Conservation (phyloP, 495 filamentous ascomycete species). For the Tuber borchii region DNA sequence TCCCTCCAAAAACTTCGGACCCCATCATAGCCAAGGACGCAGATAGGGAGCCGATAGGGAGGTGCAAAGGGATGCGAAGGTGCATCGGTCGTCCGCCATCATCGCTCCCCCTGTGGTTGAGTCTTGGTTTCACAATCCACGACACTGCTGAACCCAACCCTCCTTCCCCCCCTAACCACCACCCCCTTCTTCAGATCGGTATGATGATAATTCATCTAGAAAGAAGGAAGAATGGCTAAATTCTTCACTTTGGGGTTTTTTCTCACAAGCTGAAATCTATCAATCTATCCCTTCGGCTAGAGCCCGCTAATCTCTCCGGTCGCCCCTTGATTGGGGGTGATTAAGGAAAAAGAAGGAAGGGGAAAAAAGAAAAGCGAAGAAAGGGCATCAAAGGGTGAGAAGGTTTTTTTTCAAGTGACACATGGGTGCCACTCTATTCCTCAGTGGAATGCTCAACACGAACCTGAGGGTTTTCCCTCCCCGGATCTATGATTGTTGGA, state of each 20-base stretch:
- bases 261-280: not conserved
- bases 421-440: conserved; percentile 4
- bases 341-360: not conserved
- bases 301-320: conserved; percentile 4
- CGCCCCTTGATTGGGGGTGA: not conserved
- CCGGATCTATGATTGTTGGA: not conserved
- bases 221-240: not conserved
- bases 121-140: conserved; percentile 3
- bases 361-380: not conserved
- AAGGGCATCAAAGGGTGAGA: not conserved
- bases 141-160: not conserved
- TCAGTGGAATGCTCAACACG: not conserved
- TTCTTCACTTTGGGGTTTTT: not conserved
- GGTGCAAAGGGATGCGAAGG: not conserved
- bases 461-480: not conserved
- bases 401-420: conserved; percentile 2
- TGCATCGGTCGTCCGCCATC: not conserved
- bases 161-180: not conserved
- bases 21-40: not conserved
- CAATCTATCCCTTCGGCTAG: not conserved
- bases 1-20: not conserved
- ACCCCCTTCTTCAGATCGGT: not conserved
- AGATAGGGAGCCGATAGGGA: not conserved
- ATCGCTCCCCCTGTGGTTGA: not conserved
- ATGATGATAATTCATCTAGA: not conserved